phyloP scores from a whole-genome alignment of 306 rosid species.

The Rosa lucieae region DNA sequence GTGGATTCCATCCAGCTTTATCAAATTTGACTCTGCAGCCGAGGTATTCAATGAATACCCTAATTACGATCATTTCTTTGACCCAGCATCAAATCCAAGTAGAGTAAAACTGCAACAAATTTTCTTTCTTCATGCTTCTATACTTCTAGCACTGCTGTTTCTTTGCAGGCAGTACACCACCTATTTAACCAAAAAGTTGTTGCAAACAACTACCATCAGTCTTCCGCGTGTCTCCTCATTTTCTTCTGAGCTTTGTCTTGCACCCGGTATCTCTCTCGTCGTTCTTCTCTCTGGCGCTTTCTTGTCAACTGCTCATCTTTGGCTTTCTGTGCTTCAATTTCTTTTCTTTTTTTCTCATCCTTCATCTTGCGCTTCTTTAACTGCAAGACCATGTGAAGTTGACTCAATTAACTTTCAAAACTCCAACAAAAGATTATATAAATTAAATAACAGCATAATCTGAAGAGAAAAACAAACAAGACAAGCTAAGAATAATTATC shows the following conservation, averaged over 20 bases:
- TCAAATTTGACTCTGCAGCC: no score
- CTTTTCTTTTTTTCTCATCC: slow-evolving; percentile 66
- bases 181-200: neutral
- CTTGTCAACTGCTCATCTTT: slow-evolving; percentile 60
- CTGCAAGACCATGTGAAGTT: slow-evolving; percentile 39
- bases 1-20: no score
- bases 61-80: neutral
- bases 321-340: slow-evolving; percentile 51
- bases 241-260: slow-evolving; percentile 71
- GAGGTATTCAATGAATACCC: no score
- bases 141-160: neutral
- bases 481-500: neutral
- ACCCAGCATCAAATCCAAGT: neutral
- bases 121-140: neutral
- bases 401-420: neutral
- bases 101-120: neutral
- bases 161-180: neutral
- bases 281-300: slow-evolving; percentile 88
- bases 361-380: slow-evolving; percentile 67
- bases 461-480: neutral
- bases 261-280: slow-evolving; percentile 65
- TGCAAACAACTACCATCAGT: slow-evolving; percentile 10
- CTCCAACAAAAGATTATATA: neutral
- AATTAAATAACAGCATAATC: neutral
- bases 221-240: slow-evolving; percentile 46